phyloP scores from a whole-genome alignment of 176 grass and related monocot genomes.

The Zoysia pacifica region DNA sequence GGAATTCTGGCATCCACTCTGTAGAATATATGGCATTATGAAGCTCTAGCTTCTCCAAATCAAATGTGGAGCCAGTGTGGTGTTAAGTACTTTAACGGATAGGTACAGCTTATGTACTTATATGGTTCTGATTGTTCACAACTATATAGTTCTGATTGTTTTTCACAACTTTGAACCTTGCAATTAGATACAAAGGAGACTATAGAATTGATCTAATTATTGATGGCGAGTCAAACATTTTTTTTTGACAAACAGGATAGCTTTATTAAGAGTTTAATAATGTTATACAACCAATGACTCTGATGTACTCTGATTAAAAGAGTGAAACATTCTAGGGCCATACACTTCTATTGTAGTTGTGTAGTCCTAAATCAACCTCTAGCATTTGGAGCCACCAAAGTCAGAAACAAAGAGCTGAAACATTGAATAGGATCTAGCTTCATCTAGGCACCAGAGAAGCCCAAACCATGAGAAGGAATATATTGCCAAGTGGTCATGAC shows the following conservation, averaged over 20 bases:
- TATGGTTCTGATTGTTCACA: neutral
- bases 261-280: no score
- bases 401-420: neutral
- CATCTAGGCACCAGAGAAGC: neutral
- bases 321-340: no score
- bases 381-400: neutral
- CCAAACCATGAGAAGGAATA: neutral
- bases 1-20: neutral
- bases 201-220: neutral
- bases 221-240: neutral
- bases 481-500: slow-evolving; percentile 4
- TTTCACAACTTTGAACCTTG: neutral
- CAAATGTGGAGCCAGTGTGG: neutral
- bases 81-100: neutral
- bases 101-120: neutral
- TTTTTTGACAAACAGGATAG: no score
- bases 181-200: slow-evolving; percentile 5
- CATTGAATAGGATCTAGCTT: neutral
- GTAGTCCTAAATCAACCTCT: neutral
- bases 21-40: neutral
- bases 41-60: slow-evolving; percentile 7
- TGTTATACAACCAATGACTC: no score
- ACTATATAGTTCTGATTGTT: neutral
- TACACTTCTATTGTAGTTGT: neutral
- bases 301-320: no score